phyloP scores from a whole-genome alignment of 306 rosid species.

The Datisca glomerata region DNA sequence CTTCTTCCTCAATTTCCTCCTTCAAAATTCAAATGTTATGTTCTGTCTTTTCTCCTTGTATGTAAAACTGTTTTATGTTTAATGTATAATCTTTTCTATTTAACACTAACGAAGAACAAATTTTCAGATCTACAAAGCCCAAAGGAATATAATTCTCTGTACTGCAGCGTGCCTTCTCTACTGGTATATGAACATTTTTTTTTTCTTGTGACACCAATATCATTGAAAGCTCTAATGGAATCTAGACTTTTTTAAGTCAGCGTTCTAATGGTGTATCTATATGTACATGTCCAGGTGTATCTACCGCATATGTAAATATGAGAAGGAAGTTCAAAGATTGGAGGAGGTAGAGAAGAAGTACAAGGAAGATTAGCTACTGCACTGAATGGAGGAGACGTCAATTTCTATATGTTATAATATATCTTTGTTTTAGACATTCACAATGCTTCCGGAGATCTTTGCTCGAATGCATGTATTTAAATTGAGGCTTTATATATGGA shows the following conservation, averaged over 20 bases:
- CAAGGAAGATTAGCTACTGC: constrained; percentile 43
- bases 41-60: neutral
- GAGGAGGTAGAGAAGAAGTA: constrained; percentile 86
- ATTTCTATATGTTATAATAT: no score
- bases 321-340: constrained; percentile 61
- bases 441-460: no score
- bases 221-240: constrained; percentile 5
- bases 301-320: constrained; percentile 53
- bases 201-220: no score
- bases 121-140: constrained; percentile 82
- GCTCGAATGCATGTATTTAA: no score
- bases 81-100: no score
- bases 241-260: neutral
- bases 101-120: no score
- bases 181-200: constrained; percentile 37
- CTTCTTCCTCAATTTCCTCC: no score
- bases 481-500: no score
- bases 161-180: constrained; percentile 62
- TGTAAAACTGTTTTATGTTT: no score
- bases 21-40: no score
- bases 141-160: constrained; percentile 81
- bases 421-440: no score
- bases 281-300: constrained; percentile 49
- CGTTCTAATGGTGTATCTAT: neutral
- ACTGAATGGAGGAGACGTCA: neutral